Base-by-base conservation (phyloP, 164 flowering plant species). In the Dillenia turbinata region DNA sequence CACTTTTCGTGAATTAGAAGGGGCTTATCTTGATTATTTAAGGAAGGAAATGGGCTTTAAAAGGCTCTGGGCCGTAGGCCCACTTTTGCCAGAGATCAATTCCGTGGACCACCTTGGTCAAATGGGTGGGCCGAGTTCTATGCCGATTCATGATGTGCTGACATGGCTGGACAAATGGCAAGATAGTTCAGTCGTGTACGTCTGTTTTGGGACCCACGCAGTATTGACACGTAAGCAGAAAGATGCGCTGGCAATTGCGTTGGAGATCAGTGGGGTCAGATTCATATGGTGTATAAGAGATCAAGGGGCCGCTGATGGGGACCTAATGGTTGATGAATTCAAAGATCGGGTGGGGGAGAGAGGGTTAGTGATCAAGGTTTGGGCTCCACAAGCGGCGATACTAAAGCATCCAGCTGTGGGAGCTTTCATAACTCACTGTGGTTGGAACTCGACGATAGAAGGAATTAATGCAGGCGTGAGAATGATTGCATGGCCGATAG, bases 401-500 rank as follows among this genome's bases (percentile, higher is more conserved):
- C 47, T 69, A 14, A 52, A 51, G 59, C 68, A 69, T 12, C 55
- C 26, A 40, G 59, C 63, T 15, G 54, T 63, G 7, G 51, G 67
- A 9, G 63, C 63, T 12, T 68, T 68, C 19, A 16, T 68, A 58
- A 68, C 71, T 33, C 71, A 68, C 48, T 68, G 71, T 24, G 67
- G 67, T 15, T 69, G 72, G 67, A 69, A 69, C 44, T 69, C 68
- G 47, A 43, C 33, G 5, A 48, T 69, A 6, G 68, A 69, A n/a
- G 57, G 72, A n/a, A 19, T 69, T 14, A 11, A 47, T 48, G 67
- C 67, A 1, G 72, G 72, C 3, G 67, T 69, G 54, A 62, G 63
- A 12, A 63, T 69, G 72, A 26, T 69, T 49, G 60, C 67, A 40
- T 69, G 72, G 72, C 72, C 72, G 8, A 69, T 63, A 67, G 58